A percentile compares a stretch with the other conserved stretches of the same genome.
Evolutionary conservation across 148 eudicot species (phyloP).

Genomic region (Vaccinium myrtillus): DNA sequence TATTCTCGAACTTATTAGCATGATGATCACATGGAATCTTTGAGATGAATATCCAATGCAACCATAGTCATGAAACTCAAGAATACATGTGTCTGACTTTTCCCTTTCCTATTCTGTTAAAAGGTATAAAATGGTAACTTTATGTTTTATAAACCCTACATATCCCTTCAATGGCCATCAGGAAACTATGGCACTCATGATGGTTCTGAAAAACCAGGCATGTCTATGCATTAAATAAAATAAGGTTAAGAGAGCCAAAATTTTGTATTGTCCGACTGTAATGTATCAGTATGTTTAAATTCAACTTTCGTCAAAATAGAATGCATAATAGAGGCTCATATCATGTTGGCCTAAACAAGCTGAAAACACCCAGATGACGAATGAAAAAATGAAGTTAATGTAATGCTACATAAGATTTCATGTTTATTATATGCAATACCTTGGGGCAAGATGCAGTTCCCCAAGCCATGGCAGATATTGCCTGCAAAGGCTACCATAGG

Average conservation of each 20-base stretch:
- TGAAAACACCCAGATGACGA: slow-evolving; percentile 1
- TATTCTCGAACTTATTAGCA: background rate
- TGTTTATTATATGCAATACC: slow-evolving; percentile 39
- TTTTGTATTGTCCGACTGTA: background rate
- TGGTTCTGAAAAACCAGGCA: background rate
- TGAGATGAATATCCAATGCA: background rate
- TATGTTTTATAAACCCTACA: background rate
- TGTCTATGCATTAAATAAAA: background rate
- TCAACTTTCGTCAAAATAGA: background rate
- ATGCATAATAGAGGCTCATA: background rate
- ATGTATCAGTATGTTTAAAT: background rate
- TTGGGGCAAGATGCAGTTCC: slow-evolving; percentile 98
- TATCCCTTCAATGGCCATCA: background rate
- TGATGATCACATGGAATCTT: background rate
- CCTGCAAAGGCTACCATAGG: slow-evolving; percentile 46
- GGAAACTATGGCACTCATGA: slow-evolving; percentile 3
- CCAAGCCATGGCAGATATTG: slow-evolving; percentile 99
- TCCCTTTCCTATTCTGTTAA: background rate
- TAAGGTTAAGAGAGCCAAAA: background rate
- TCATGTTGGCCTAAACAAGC: slow-evolving; percentile 3
- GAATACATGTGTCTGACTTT: background rate
- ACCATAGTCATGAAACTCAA: background rate
- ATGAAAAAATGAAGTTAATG: background rate
- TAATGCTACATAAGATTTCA: background rate
- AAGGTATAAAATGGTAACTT: background rate